Evolutionary conservation across 139 green algal genomes (phyloP), one percentile per base, ranked within the genome.

Genomic region (Volvox reticuliferus): DNA sequence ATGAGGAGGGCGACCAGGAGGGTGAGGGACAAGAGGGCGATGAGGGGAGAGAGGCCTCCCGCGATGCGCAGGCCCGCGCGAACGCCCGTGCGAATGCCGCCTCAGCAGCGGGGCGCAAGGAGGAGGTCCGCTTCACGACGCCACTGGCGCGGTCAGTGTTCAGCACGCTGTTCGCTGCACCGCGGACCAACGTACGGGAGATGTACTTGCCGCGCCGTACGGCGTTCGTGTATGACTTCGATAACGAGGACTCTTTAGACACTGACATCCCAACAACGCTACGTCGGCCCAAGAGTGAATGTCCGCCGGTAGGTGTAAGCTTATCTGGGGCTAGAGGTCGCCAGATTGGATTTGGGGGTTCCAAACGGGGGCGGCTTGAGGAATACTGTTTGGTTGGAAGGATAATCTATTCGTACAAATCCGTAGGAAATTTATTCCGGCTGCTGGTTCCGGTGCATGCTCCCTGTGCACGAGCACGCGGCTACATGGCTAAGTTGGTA

Each of bases 141-240:
- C 81, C 92, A 2, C 61, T 94, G 50, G 96, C 94, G 1, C 88
- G 95, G 9, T 87, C 88, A 9, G 93, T 98, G 24, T 96, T 93
- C 87, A 80, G 89, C 63, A 94, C 95, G 50, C 84, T 98, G 62
- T 97, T 98, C 80, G 79, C 94, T 19, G 92, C 92, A 12, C 92
- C 90, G 3, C 88, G 80, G 67, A 36, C 30, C 50, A 81, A 82
- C 37, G 75, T 78, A 13, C 73, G 75, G 55, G 86, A 90, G 55
- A 76, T 90, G 86, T 90, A 85, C 86, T 21, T 68, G 55, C 86
- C 86, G 22, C 73, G 86, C 9, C 94, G 97, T 79, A 99, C 94
- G 21, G 95, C 97, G 0, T 99, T 99, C 93, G 92, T 99, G 79
- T 99, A 98, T 84, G 96, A 99, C 30, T 95, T 98, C 91, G 96